Evolutionary conservation across 768 basidiomycete species (phyloP).

Genomic region (Ramaria rubella): DNA sequence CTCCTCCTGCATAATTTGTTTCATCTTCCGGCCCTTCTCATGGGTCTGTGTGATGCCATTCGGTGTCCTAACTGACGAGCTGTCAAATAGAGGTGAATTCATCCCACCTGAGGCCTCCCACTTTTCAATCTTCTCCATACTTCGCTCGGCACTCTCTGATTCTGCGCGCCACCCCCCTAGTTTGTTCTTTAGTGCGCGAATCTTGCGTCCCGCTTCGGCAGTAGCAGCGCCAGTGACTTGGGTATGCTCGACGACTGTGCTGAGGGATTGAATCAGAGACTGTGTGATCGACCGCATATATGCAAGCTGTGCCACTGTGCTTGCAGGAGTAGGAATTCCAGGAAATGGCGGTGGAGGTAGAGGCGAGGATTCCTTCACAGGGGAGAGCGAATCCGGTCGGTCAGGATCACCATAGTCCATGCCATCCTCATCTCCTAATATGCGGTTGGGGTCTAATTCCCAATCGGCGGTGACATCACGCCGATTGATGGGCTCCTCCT

Average conservation of each 20-base stretch:
- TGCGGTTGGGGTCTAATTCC: constrained; percentile 50
- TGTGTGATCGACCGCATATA: constrained; percentile 68
- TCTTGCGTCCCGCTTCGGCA: constrained; percentile 79
- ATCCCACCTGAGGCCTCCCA: constrained; percentile 52
- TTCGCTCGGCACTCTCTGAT: constrained; percentile 81
- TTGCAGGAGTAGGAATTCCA: constrained; percentile 50
- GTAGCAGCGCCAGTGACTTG: constrained; percentile 84
- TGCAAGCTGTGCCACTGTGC: constrained; percentile 57
- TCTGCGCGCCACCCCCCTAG: constrained; percentile 74
- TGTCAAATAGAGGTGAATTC: constrained; percentile 2
- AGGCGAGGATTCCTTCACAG: constrained; percentile 54
- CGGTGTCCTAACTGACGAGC: constrained; percentile 26
- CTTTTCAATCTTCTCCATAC: constrained; percentile 64
- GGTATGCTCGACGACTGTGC: constrained; percentile 77
- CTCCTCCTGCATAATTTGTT: constrained; percentile 71
- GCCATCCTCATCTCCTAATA: constrained; percentile 40
- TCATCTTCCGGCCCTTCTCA: constrained; percentile 35
- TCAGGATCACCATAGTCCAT: constrained; percentile 39
- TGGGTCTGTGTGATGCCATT: constrained; percentile 19
- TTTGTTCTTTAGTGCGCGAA: constrained; percentile 80
- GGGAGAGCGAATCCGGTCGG: constrained; percentile 34
- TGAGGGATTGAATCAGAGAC: constrained; percentile 67
- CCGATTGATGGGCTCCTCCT: constrained; percentile 13
- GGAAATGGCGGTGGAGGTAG: constrained; percentile 37
- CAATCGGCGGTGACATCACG: constrained; percentile 34